Conservation (phyloP, 176 grass and related monocot genomes). For the Chrysopogon serrulatus region DNA sequence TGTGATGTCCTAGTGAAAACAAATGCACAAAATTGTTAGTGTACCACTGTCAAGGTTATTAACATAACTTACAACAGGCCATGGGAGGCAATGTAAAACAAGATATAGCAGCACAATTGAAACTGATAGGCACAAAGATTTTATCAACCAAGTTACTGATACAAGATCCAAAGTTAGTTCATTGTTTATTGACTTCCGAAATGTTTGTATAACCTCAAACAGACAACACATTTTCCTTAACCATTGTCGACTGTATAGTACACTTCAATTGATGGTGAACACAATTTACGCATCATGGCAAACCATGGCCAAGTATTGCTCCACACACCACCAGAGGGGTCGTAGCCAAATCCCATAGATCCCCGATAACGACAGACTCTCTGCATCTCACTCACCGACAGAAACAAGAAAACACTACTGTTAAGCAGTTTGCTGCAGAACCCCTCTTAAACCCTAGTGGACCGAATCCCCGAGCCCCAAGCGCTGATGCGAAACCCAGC, state of each 20-base stretch:
- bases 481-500: neutral
- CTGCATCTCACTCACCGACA: neutral
- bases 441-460: constrained; percentile 25
- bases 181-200: neutral
- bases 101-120: neutral
- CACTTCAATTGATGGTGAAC: neutral
- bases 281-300: neutral
- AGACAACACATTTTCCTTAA: neutral
- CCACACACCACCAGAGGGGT: neutral
- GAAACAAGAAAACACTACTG: neutral
- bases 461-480: neutral
- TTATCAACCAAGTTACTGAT: neutral
- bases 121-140: neutral
- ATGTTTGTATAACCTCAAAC: neutral
- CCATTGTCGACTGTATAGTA: neutral
- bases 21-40: neutral
- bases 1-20: constrained; percentile 38
- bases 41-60: neutral
- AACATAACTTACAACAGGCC: neutral
- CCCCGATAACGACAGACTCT: neutral
- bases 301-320: neutral
- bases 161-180: neutral
- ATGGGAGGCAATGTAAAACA: neutral
- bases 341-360: neutral
- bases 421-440: neutral